Conservation (phyloP, 140 eudicot genomes). For the Anethum foeniculum region DNA sequence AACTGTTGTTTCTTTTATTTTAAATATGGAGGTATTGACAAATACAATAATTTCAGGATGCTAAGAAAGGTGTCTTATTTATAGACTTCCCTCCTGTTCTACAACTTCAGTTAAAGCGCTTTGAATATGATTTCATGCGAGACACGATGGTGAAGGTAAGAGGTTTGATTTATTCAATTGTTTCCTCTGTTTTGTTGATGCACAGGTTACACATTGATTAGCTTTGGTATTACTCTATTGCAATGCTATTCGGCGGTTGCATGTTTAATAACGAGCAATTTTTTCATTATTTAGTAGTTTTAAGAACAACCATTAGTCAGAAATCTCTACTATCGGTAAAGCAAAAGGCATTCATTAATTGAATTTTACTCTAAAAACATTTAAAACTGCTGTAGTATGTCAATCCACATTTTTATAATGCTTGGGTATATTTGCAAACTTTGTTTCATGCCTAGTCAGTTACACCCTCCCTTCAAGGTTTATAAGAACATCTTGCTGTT, state of each 20-base stretch:
- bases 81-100: constrained; percentile 95
- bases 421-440: neutral
- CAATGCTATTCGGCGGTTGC: neutral
- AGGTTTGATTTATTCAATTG: neutral
- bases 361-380: neutral
- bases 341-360: neutral
- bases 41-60: constrained; percentile 53
- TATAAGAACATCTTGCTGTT: neutral
- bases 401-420: neutral
- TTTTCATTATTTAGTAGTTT: neutral
- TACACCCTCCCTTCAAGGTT: neutral
- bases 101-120: constrained; percentile 87
- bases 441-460: neutral
- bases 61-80: constrained; percentile 85
- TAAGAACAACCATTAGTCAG: neutral
- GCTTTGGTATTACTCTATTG: neutral
- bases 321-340: neutral
- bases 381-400: neutral
- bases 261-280: neutral
- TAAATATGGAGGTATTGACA: neutral
- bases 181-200: neutral
- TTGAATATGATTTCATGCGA: constrained; percentile 86
- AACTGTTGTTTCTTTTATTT: too few species aligned
- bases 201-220: neutral
- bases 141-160: constrained; percentile 93